Evolutionary conservation across 1,139 yeast species (phyloP).

Genomic region (Sugiyamaella japonica): DNA sequence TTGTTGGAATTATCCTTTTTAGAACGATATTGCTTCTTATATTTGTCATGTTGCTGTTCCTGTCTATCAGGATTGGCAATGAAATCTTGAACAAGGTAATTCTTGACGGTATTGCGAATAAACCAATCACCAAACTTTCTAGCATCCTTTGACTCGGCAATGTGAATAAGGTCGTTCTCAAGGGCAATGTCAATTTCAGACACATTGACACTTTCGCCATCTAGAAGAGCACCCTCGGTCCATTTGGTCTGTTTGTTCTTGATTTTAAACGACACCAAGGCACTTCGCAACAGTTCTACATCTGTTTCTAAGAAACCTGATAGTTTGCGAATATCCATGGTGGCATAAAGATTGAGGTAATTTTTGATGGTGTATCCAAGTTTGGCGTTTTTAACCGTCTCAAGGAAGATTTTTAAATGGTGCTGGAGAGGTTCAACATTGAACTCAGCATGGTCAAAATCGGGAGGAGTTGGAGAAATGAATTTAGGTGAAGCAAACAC

Average conservation of each 20-base stretch:
- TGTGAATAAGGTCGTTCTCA: slow-evolving; percentile 46
- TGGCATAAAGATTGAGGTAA: slow-evolving; percentile 49
- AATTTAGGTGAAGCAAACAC: slow-evolving; percentile 51
- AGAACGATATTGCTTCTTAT: slow-evolving; percentile 18
- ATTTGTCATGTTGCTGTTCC: slow-evolving; percentile 24
- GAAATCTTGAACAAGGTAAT: slow-evolving; percentile 46
- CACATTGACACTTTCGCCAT: slow-evolving; percentile 44
- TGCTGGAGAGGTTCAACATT: slow-evolving; percentile 46
- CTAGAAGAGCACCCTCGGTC: slow-evolving; percentile 45
- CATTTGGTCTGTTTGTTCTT: slow-evolving; percentile 49
- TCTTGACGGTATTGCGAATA: slow-evolving; percentile 48
- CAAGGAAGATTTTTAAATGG: slow-evolving; percentile 48
- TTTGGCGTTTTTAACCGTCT: slow-evolving; percentile 44
- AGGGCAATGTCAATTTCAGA: slow-evolving; percentile 49
- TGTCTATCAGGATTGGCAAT: slow-evolving; percentile 40
- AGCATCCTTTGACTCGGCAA: slow-evolving; percentile 48
- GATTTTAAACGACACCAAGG: slow-evolving; percentile 46
- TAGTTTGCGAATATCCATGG: slow-evolving; percentile 47
- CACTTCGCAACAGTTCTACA: slow-evolving; percentile 40
- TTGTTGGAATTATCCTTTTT: slow-evolving; percentile 9
- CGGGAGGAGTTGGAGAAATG: slow-evolving; percentile 46
- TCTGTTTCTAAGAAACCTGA: slow-evolving; percentile 45
- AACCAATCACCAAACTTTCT: slow-evolving; percentile 53
- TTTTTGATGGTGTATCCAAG: slow-evolving; percentile 46
- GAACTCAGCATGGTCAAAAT: slow-evolving; percentile 37